Percentiles rank a stretch among this genome's conserved stretches.
Conservation (phyloP, 2,329 filamentous ascomycete genomes). For the Atkinsonella texensis region DNA sequence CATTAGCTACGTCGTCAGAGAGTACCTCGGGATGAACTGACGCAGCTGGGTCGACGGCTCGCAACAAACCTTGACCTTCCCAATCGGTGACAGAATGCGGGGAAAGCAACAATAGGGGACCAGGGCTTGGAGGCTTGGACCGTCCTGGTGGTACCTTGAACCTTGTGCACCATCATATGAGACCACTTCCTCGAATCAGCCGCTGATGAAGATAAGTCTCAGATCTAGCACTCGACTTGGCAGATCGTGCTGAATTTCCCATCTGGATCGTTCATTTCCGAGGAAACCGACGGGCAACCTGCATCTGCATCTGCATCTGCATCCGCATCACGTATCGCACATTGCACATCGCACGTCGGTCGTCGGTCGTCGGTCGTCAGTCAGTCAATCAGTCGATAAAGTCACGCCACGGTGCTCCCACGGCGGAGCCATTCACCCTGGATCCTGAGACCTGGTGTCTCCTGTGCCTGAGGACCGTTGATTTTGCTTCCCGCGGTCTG, state of each 20-base stretch:
- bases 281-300: background rate
- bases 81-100: conserved; percentile 4
- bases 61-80: background rate
- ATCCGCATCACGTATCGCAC: background rate
- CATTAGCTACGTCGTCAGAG: too few relatives aligned
- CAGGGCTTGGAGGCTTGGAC: background rate
- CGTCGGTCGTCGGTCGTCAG: too few relatives aligned
- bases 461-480: background rate
- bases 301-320: background rate
- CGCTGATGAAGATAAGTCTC: background rate
- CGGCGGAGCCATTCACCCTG: background rate
- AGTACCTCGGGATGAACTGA: background rate
- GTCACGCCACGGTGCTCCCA: conserved; percentile 3
- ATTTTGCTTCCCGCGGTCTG: background rate
- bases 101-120: conserved; percentile 3
- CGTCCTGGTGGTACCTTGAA: too few relatives aligned
- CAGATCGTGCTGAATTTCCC: background rate
- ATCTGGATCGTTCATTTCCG: too few relatives aligned
- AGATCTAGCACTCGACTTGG: background rate
- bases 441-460: background rate
- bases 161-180: background rate
- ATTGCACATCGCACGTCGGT: background rate
- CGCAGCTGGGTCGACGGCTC: background rate
- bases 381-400: background rate
- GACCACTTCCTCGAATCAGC: background rate